phyloP scores from a whole-genome alignment of 345 rosid genomes.

The Gossypium sturtianum region DNA sequence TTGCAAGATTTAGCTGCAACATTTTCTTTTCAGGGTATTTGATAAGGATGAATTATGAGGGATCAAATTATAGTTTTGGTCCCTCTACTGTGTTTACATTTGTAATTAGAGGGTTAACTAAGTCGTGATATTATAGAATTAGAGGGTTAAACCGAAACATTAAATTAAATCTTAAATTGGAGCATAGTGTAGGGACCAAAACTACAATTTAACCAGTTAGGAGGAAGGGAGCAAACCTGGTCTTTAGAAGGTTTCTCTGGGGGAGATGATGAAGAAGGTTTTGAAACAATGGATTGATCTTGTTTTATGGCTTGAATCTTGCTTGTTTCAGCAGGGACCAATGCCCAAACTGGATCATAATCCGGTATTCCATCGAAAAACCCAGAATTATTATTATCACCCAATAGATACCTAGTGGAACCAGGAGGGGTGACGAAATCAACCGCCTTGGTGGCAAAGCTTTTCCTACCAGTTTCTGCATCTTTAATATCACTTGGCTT shows the following conservation, averaged over 20 bases:
- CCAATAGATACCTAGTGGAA: conserved; percentile 65
- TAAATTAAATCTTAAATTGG: no score
- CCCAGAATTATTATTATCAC: conserved; percentile 25
- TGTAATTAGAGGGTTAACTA: no score
- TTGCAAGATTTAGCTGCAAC: background rate
- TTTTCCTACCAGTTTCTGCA: conserved; percentile 11
- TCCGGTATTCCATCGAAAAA: conserved; percentile 35
- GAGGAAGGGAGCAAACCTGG: conserved; percentile 32
- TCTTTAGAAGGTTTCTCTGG: conserved; percentile 36
- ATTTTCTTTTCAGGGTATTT: no score
- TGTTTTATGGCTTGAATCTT: conserved; percentile 11
- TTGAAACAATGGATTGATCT: conserved; percentile 28
- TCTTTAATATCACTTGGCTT: conserved; percentile 16
- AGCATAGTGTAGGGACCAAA: background rate
- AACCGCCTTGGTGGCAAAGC: conserved; percentile 28
- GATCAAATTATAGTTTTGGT: no score
- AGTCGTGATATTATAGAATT: no score
- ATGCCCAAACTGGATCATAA: conserved; percentile 34
- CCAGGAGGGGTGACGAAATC: conserved; percentile 55
- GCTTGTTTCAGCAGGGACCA: conserved; percentile 26
- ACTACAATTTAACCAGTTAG: background rate
- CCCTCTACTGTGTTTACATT: no score
- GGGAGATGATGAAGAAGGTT: conserved; percentile 28
- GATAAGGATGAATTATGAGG: no score
- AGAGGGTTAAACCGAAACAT: no score